phyloP scores from a whole-genome alignment of 495 filamentous ascomycete genomes.

The Aspergillus conjunctus region DNA sequence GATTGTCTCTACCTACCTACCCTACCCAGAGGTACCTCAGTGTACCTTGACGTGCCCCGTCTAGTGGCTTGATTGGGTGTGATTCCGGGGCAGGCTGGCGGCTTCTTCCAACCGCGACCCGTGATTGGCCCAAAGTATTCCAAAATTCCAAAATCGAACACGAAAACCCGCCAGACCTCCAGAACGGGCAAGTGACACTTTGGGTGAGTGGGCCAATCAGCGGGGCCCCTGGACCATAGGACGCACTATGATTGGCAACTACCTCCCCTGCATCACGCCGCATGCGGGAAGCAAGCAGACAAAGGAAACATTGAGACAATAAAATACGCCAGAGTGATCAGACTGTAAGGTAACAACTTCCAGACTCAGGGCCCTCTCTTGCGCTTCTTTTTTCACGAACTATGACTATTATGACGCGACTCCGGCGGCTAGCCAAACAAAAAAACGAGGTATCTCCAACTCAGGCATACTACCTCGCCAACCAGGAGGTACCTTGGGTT shows the following conservation, averaged over 20 bases:
- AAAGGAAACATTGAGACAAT: slow-evolving; percentile 35
- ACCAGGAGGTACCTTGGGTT: neutral
- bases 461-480: slow-evolving; percentile 12
- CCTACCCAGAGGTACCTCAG: no score
- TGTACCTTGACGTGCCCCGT: neutral
- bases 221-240: neutral
- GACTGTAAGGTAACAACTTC: slow-evolving; percentile 2
- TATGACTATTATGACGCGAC: no score
- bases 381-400: neutral
- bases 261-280: slow-evolving; percentile 37
- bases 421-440: no score
- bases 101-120: neutral
- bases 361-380: neutral
- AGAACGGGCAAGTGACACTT: slow-evolving; percentile 23
- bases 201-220: slow-evolving; percentile 17
- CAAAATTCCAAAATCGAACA: slow-evolving; percentile 10
- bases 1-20: no score
- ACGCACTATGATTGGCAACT: slow-evolving; percentile 18
- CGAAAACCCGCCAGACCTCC: slow-evolving; percentile 11
- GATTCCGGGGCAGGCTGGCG: neutral
- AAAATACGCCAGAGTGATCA: slow-evolving; percentile 19
- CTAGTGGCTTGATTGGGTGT: neutral
- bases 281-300: slow-evolving; percentile 38
- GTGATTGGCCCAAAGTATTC: slow-evolving; percentile 11
- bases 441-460: neutral